Evolutionary conservation across 192 early-diverging fungal genomes (phyloP).

Genomic region (Umbelopsis vinacea): DNA sequence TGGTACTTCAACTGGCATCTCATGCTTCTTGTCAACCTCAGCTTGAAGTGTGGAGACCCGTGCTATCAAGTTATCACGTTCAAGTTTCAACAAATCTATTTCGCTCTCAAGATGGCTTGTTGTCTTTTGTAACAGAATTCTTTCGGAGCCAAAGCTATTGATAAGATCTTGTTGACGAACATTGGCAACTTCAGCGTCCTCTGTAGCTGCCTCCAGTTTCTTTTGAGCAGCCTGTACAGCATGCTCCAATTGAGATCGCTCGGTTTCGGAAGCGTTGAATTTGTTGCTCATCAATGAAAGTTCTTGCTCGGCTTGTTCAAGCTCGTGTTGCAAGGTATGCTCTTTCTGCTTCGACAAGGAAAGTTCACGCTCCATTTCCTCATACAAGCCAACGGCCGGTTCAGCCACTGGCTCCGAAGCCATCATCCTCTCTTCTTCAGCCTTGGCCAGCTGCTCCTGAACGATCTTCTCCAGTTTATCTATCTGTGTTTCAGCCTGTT

Average conservation of each 20-base stretch:
- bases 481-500: not conserved
- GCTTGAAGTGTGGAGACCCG: not conserved
- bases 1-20: not conserved
- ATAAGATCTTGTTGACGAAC: constrained; percentile 5
- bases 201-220: not conserved
- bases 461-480: constrained; percentile 2
- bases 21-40: not conserved
- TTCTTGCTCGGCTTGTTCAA: not conserved
- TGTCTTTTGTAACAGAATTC: not conserved
- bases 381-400: not conserved
- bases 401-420: not conserved
- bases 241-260: not conserved
- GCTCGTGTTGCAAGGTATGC: not conserved
- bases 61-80: not conserved
- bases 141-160: not conserved
- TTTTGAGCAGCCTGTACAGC: not conserved
- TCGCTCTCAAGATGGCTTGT: not conserved
- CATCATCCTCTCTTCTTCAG: not conserved
- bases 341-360: not conserved
- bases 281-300: not conserved
- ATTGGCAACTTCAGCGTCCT: not conserved
- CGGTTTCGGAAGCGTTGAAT: not conserved
- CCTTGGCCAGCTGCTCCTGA: not conserved
- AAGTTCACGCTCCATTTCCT: not conserved
- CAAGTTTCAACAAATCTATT: not conserved